Conservation (phyloP, 306 rosid species). For the Sechiopsis laciniata region DNA sequence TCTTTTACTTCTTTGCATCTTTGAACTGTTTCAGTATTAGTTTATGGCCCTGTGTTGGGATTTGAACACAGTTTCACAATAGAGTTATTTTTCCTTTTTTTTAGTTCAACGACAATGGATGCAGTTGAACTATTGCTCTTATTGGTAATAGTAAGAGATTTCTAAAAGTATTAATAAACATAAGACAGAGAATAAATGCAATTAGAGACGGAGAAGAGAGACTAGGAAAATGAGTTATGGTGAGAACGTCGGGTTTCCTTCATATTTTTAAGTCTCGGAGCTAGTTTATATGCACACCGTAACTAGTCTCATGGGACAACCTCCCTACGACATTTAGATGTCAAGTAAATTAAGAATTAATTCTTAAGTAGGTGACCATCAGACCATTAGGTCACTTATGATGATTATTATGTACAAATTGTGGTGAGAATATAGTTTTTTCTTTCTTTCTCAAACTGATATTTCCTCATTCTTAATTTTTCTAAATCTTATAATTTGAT, state of each 20-base stretch:
- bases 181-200: not conserved
- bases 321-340: too few relatives aligned
- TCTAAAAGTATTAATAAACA: not conserved
- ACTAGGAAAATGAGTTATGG: conserved; percentile 8
- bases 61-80: not conserved
- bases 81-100: not conserved
- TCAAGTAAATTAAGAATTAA: too few relatives aligned
- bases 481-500: not conserved
- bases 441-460: not conserved
- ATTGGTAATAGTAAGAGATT: not conserved
- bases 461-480: not conserved
- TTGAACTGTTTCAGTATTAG: not conserved
- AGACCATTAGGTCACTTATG: too few relatives aligned
- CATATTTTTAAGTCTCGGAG: too few relatives aligned
- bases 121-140: too few relatives aligned
- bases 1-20: not conserved
- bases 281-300: too few relatives aligned
- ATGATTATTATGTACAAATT: not conserved
- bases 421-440: not conserved
- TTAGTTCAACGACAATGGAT: too few relatives aligned
- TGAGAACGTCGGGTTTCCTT: not conserved
- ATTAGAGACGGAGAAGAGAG: not conserved
- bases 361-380: too few relatives aligned
- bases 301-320: too few relatives aligned
- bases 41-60: not conserved